Percentiles rank a stretch among this genome's conserved stretches.
Conservation (phyloP, 306 rosid genomes). For the Potentilla sterilis region DNA sequence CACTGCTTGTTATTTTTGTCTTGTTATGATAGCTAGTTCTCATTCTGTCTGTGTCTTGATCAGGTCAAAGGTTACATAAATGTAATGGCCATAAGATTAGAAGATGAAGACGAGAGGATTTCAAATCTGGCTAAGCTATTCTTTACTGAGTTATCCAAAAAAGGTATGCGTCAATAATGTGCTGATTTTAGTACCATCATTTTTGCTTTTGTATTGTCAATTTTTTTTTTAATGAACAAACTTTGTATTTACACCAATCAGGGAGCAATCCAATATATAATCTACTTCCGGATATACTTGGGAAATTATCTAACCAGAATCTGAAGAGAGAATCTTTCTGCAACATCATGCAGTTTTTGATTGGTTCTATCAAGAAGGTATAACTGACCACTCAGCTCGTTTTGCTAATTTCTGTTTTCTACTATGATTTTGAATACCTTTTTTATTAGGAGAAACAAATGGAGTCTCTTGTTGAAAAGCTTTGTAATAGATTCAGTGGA, state of each 20-base stretch:
- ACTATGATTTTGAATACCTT: slow-evolving; percentile 22
- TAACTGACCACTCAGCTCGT: slow-evolving; percentile 1
- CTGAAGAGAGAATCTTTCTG: slow-evolving; percentile 73
- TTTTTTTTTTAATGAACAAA: neutral
- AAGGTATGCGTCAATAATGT: slow-evolving; percentile 43
- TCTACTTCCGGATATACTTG: slow-evolving; percentile 94
- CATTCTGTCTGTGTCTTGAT: slow-evolving; percentile 30
- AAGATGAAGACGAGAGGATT: slow-evolving; percentile 87
- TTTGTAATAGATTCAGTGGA: slow-evolving; percentile 89
- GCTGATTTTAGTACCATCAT: slow-evolving; percentile 16
- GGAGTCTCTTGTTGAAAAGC: slow-evolving; percentile 97
- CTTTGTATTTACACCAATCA: slow-evolving; percentile 28
- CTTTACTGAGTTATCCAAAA: slow-evolving; percentile 85
- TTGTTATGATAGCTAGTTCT: slow-evolving; percentile 25
- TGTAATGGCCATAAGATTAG: slow-evolving; percentile 83
- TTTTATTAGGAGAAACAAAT: slow-evolving; percentile 79
- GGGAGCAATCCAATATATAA: slow-evolving; percentile 94
- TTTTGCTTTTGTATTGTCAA: slow-evolving; percentile 15
- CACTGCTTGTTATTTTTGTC: slow-evolving; percentile 20
- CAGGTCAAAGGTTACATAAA: slow-evolving; percentile 95
- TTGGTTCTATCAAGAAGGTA: slow-evolving; percentile 95
- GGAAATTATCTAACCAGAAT: slow-evolving; percentile 78
- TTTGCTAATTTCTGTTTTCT: slow-evolving; percentile 17
- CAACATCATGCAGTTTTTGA: slow-evolving; percentile 91
- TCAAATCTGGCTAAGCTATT: slow-evolving; percentile 86